These are phyloP conservation scores for Conticribra weissflogii DNA, from an alignment of 108 stramenopile species.

Conservation along the genomic window DNA sequence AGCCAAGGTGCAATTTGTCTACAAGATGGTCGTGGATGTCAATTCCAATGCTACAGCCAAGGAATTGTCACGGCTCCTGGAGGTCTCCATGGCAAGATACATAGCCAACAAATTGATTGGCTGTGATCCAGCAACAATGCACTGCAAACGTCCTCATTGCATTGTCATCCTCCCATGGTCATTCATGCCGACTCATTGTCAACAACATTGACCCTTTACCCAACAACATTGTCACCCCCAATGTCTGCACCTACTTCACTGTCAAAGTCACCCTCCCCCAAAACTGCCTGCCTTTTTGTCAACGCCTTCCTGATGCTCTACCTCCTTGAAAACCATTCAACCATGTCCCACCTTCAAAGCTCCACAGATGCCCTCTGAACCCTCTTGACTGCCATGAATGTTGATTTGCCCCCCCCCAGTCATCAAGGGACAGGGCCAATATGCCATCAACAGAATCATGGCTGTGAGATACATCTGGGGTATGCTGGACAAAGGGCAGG, in stretches of 20 bases:
- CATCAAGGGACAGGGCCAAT: conserved; percentile 1
- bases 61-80: not conserved
- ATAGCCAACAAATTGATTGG: conserved; percentile 4
- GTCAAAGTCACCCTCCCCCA: not conserved
- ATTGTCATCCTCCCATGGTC: not conserved
- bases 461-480: conserved; percentile 35
- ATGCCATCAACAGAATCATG: conserved; percentile 13
- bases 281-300: conserved; percentile 16
- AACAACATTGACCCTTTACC: conserved; percentile 7
- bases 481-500: conserved; percentile 15
- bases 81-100: not conserved
- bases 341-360: conserved; percentile 12
- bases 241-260: conserved; percentile 22
- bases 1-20: conserved; percentile 1
- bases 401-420: conserved; percentile 25
- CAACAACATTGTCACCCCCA: not conserved
- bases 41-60: not conserved
- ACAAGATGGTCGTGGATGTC: not conserved
- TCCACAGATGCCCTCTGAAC: conserved; percentile 32
- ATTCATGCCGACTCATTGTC: conserved; percentile 1
- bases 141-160: too few species aligned
- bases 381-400: conserved; percentile 25
- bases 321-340: conserved; percentile 26
- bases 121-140: conserved; percentile 2
- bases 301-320: conserved; percentile 36